These are phyloP conservation scores for Hypoxylon sp. DNA, from an alignment of 2,329 filamentous ascomycete species.

Conservation along the genomic window DNA sequence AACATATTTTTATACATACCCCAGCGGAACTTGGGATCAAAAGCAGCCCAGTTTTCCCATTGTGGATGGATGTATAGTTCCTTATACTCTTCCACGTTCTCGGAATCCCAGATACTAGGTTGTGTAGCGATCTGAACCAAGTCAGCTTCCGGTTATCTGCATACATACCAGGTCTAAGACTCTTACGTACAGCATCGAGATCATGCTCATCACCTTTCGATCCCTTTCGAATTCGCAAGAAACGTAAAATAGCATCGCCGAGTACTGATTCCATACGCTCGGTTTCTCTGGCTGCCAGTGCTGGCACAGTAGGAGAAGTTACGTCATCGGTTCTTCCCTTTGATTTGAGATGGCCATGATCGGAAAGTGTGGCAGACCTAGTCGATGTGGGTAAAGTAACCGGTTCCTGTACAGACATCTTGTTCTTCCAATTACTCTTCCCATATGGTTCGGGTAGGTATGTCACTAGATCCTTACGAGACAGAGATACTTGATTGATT, in stretches of 20 bases:
- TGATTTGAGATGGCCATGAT: conserved; percentile 27
- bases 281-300: conserved; percentile 48
- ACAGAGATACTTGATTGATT: too few species aligned
- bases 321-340: conserved; percentile 31
- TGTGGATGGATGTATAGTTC: conserved; percentile 55
- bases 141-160: conserved; percentile 32
- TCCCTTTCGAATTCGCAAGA: conserved; percentile 54
- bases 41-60: conserved; percentile 57
- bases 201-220: conserved; percentile 50
- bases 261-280: conserved; percentile 54
- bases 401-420: conserved; percentile 42
- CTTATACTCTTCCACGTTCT: conserved; percentile 56
- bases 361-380: conserved; percentile 38
- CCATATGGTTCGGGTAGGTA: background rate
- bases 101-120: conserved; percentile 57
- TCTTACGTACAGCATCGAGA: conserved; percentile 50
- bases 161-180: background rate
- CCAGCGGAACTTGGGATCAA: conserved; percentile 56
- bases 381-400: conserved; percentile 8
- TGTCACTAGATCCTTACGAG: too few species aligned
- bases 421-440: conserved; percentile 19
- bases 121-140: conserved; percentile 54
- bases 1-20: background rate
- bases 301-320: conserved; percentile 37
- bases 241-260: conserved; percentile 54